Percentiles rank a stretch among this genome's conserved stretches.
Conservation (phyloP, 1,139 yeast species). For the Nematodospora anomalae region DNA sequence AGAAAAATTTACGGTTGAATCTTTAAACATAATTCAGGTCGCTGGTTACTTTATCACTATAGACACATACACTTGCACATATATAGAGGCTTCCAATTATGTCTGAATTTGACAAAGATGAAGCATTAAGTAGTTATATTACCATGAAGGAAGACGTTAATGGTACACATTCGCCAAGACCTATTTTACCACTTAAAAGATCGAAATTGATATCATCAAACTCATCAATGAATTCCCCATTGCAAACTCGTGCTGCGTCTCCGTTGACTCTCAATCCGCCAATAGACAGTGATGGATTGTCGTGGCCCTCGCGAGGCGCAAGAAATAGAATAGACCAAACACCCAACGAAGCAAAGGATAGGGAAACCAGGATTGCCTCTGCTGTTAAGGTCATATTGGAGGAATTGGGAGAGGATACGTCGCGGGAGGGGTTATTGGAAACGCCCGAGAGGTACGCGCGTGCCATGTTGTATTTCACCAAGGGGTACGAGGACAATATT, state of each 20-base stretch:
- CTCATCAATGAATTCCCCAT: slow-evolving; percentile 32
- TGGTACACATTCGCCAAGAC: slow-evolving; percentile 19
- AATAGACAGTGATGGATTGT: slow-evolving; percentile 84
- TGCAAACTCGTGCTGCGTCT: slow-evolving; percentile 76
- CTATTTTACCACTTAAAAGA: slow-evolving; percentile 27
- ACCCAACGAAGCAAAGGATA: slow-evolving; percentile 55
- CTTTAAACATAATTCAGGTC: too few relatives aligned
- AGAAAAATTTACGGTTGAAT: too few relatives aligned
- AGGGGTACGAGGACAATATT: slow-evolving; percentile 93
- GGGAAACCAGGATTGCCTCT: slow-evolving; percentile 75
- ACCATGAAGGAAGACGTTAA: slow-evolving; percentile 1
- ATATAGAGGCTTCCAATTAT: not conserved
- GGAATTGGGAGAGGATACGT: slow-evolving; percentile 90
- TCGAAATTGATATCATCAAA: slow-evolving; percentile 20
- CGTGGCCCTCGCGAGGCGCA: slow-evolving; percentile 95
- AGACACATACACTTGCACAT: too few relatives aligned
- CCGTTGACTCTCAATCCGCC: slow-evolving; percentile 85
- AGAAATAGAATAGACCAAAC: slow-evolving; percentile 68
- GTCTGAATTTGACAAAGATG: not conserved
- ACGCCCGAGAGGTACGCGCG: slow-evolving; percentile 96
- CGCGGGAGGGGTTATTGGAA: slow-evolving; percentile 85
- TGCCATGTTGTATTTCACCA: slow-evolving; percentile 93
- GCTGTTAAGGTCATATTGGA: slow-evolving; percentile 81
- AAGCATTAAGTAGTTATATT: not conserved
- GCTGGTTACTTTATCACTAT: too few relatives aligned